Base-by-base conservation (phyloP, 345 rosid genomes). In the Brassica carinata region DNA sequence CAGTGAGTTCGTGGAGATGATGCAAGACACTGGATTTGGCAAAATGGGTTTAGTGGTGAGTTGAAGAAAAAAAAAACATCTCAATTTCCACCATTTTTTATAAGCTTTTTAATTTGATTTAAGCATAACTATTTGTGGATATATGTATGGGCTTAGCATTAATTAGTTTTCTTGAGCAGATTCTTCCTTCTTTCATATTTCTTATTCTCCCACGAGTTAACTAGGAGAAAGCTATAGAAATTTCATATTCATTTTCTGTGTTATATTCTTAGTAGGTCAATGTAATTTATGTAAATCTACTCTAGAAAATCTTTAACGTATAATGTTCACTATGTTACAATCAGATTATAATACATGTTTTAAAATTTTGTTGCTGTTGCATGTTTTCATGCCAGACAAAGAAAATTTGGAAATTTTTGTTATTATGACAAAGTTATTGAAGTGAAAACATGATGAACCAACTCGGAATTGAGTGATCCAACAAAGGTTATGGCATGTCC, bases 1-100 rank as follows among this genome's bases (percentile, higher is more conserved):
- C 82, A 90, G 86, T 19, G 98, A 94, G 80, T 92, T 94, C 30
- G 96, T 90, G 77, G 97, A 87, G 7, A 91, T 92, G 98, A 94
- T 94, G 98, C 87, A 90, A 88, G 91, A 89, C 80, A 70, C 84
- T n/a, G 83, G 83, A 72, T 84, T 92, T 72, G 79, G 86, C 31
- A 80, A 76, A 82, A 77, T 77, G 62, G 68, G 73, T 45, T 19
- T 80, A 73, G 83, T 53, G 67, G 43, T 74, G 53, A 67, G 70
- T 74, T 68, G 73, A 81, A 38, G 79, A 64, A 70, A 64, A 18
- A 3, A 18, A 33, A 36, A 29, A 3, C 14, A 75, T 17, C 71
- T 48, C 45, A 33, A 8, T 48, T 23, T 62, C 3, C 48, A 79
- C 33, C 38, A 8, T 19, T 43, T 43, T 43, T 4, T 43, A 11